Percentiles rank a stretch among this genome's conserved stretches.
Evolutionary conservation across 805 yeast species (phyloP).

Genomic region (Candida insectalens): DNA sequence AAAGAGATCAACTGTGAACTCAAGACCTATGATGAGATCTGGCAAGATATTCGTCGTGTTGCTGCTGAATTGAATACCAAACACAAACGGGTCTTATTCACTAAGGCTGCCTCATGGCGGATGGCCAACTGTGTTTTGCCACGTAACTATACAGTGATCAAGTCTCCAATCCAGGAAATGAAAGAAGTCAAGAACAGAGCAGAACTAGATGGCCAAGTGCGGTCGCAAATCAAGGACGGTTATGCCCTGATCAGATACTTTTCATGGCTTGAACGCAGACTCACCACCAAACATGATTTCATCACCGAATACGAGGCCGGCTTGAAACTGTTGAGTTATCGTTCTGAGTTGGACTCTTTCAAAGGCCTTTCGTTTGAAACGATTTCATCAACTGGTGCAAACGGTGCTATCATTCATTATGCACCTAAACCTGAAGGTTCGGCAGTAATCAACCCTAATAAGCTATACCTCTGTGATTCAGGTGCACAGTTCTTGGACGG

Average conservation of each 20-base stretch:
- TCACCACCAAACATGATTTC: slow-evolving; percentile 31
- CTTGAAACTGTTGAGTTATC: slow-evolving; percentile 42
- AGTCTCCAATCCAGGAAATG: slow-evolving; percentile 48
- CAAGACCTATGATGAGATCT: slow-evolving; percentile 35
- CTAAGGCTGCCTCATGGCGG: slow-evolving; percentile 62
- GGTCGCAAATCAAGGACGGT: slow-evolving; percentile 50
- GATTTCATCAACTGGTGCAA: slow-evolving; percentile 66
- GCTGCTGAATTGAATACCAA: slow-evolving; percentile 20
- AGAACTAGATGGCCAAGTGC: slow-evolving; percentile 41
- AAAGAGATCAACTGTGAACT: slow-evolving; percentile 32
- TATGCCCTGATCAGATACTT: slow-evolving; percentile 43
- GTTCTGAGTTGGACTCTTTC: slow-evolving; percentile 42
- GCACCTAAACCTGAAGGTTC: slow-evolving; percentile 39
- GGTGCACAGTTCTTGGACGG: slow-evolving; percentile 58
- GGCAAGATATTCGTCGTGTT: slow-evolving; percentile 30
- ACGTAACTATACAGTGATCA: slow-evolving; percentile 27
- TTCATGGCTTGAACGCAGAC: slow-evolving; percentile 47
- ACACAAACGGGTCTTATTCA: slow-evolving; percentile 31
- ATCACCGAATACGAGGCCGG: slow-evolving; percentile 63
- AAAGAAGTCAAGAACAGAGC: slow-evolving; percentile 41
- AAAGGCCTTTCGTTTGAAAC: slow-evolving; percentile 66
- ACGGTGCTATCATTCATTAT: slow-evolving; percentile 73
- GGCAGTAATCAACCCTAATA: slow-evolving; percentile 40
- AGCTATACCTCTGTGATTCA: slow-evolving; percentile 46
- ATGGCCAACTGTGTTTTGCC: slow-evolving; percentile 39